phyloP scores from a whole-genome alignment of 2,329 filamentous ascomycete genomes.

The Biscogniauxia marginata region DNA sequence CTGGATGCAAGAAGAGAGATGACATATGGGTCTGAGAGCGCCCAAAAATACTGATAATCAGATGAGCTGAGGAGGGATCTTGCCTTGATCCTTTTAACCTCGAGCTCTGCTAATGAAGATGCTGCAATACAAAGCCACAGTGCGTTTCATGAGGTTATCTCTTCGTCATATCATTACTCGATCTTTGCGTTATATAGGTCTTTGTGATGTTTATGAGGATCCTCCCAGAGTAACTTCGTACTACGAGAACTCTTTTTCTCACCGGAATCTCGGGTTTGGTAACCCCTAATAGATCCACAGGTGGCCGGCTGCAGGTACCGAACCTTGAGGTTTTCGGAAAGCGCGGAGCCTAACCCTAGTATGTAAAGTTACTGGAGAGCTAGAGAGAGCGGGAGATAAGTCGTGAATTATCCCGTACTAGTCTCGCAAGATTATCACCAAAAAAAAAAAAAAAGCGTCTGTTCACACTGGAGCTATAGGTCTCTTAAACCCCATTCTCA shows the following conservation, averaged over 20 bases:
- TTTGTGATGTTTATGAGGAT: neutral
- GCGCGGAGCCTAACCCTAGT: neutral
- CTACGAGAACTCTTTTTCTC: neutral
- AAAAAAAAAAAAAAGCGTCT: neutral
- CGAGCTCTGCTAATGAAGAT: neutral
- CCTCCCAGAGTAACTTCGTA: neutral
- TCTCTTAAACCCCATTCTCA: neutral
- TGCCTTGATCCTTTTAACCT: neutral
- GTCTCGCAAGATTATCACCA: neutral
- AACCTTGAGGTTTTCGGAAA: neutral
- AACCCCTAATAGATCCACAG: neutral
- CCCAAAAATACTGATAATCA: neutral
- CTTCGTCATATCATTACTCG: neutral
- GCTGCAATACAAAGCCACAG: neutral
- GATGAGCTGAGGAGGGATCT: neutral
- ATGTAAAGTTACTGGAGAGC: too few relatives aligned
- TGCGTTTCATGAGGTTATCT: neutral
- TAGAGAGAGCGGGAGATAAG: too few relatives aligned
- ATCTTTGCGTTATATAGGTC: neutral
- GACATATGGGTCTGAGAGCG: neutral
- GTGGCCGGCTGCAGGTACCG: neutral
- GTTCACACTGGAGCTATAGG: neutral
- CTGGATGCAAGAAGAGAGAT: neutral
- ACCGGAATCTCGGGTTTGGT: neutral
- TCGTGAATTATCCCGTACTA: neutral